Evolutionary conservation across 352 stramenopile genomes (phyloP).

Genomic region (Phytophthora capsici): DNA sequence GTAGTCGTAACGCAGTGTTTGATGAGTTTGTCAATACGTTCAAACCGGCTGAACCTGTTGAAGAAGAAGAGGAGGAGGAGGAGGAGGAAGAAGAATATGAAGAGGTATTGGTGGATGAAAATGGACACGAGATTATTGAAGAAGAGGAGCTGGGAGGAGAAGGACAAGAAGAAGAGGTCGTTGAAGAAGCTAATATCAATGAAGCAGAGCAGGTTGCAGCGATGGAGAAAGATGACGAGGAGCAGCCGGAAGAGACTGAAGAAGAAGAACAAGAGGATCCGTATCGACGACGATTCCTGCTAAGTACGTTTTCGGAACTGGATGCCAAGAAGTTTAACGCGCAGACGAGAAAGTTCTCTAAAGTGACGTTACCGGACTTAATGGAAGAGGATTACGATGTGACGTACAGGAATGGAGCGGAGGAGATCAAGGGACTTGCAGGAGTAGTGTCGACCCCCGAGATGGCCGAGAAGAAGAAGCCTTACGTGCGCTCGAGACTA

Average conservation of each 20-base stretch:
- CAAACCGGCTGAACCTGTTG: conserved; percentile 33
- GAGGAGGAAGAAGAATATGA: conserved; percentile 50
- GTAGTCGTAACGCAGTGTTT: conserved; percentile 54
- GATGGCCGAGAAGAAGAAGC: conserved; percentile 28
- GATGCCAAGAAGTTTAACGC: conserved; percentile 54
- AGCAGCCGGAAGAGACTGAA: conserved; percentile 25
- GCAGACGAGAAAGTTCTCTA: conserved; percentile 43
- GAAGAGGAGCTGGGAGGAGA: no score
- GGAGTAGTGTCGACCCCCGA: conserved; percentile 27
- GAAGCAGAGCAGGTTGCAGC: conserved; percentile 24
- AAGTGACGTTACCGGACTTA: conserved; percentile 32
- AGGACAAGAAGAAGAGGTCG: conserved; percentile 36
- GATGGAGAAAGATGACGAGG: conserved; percentile 38
- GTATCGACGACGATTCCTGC: conserved; percentile 66
- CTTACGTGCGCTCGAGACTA: conserved; percentile 61
- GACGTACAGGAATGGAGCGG: conserved; percentile 41
- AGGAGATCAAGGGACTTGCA: conserved; percentile 12
- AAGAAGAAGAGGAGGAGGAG: conserved; percentile 55
- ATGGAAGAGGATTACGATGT: conserved; percentile 47
- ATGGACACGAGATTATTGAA: conserved; percentile 47
- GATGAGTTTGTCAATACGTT: conserved; percentile 78
- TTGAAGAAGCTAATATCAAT: conserved; percentile 36
- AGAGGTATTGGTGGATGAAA: conserved; percentile 55
- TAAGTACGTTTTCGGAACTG: conserved; percentile 52
- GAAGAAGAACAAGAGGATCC: conserved; percentile 58